These are phyloP conservation scores for Rhizopogon vesiculosus DNA, from an alignment of 768 basidiomycete species.

Conservation along the genomic window DNA sequence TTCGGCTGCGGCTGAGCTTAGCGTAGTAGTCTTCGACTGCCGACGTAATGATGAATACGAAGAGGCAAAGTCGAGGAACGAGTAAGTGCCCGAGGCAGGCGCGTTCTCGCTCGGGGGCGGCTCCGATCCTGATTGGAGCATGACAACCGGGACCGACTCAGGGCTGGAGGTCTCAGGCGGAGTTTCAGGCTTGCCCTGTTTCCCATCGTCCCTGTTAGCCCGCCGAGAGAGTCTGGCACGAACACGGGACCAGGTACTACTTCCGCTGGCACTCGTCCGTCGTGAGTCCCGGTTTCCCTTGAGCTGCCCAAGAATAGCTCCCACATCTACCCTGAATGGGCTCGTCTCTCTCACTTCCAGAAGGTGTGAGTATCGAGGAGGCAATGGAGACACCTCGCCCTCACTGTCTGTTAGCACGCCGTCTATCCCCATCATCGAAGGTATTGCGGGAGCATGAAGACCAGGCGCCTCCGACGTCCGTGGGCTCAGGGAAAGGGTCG, in stretches of 20 bases:
- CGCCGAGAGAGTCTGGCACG: constrained; percentile 23
- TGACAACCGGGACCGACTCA: constrained; percentile 26
- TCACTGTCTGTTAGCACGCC: constrained; percentile 1
- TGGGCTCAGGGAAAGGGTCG: constrained; percentile 41
- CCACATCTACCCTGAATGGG: constrained; percentile 43
- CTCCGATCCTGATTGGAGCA: constrained; percentile 18
- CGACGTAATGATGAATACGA: constrained; percentile 19
- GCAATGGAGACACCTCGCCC: constrained; percentile 1
- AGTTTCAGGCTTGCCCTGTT: constrained; percentile 13
- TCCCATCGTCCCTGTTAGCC: constrained; percentile 26
- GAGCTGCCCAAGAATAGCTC: constrained; percentile 18
- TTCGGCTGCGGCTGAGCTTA: constrained; percentile 24
- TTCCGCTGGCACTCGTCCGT: constrained; percentile 17
- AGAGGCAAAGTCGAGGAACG: constrained; percentile 27
- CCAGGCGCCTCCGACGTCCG: constrained; percentile 32
- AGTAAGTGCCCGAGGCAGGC: constrained; percentile 27
- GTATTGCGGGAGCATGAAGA: not conserved
- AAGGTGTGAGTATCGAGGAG: constrained; percentile 15
- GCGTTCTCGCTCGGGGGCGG: constrained; percentile 15
- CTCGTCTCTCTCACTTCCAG: constrained; percentile 37
- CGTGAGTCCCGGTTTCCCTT: constrained; percentile 15
- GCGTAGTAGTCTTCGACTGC: constrained; percentile 22
- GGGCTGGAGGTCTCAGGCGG: constrained; percentile 17
- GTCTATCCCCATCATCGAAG: constrained; percentile 3
- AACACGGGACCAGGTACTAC: constrained; percentile 28